Percentiles rank a stretch among this genome's conserved stretches.
phyloP scores from a whole-genome alignment of 768 basidiomycete species.

The Suillus sp. region DNA sequence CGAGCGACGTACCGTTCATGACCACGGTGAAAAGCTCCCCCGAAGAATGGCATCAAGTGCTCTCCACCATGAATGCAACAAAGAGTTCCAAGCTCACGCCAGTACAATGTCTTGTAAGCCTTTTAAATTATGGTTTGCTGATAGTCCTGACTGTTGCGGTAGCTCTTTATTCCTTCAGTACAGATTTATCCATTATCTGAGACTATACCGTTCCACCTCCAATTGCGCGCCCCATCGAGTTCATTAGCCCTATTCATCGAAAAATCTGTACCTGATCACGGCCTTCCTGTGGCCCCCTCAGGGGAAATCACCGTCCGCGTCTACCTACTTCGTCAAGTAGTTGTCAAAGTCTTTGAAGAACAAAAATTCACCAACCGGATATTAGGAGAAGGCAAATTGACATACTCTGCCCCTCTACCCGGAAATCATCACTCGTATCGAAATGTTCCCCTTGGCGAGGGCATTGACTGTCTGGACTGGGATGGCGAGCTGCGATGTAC shows the following conservation, averaged over 20 bases:
- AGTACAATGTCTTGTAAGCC: slow-evolving; percentile 53
- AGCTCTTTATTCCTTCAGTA: slow-evolving; percentile 64
- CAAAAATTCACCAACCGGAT: slow-evolving; percentile 20
- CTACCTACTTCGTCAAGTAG: slow-evolving; percentile 53
- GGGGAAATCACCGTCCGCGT: slow-evolving; percentile 43
- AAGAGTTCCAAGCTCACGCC: slow-evolving; percentile 37
- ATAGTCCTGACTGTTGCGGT: slow-evolving; percentile 6
- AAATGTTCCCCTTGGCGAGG: slow-evolving; percentile 22
- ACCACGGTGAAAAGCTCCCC: slow-evolving; percentile 60
- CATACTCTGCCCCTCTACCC: slow-evolving; percentile 43
- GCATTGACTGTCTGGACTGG: slow-evolving; percentile 57
- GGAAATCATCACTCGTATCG: slow-evolving; percentile 13
- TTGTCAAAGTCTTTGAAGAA: slow-evolving; percentile 33
- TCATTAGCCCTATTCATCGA: slow-evolving; percentile 50
- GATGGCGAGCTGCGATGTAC: slow-evolving; percentile 51
- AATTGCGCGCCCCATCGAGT: slow-evolving; percentile 49
- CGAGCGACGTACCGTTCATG: slow-evolving; percentile 48
- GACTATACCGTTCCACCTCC: slow-evolving; percentile 65
- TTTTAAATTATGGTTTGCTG: neutral
- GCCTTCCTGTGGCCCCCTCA: slow-evolving; percentile 8
- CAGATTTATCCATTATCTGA: slow-evolving; percentile 57
- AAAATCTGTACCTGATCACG: slow-evolving; percentile 16
- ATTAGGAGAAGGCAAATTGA: slow-evolving; percentile 52
- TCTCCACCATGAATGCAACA: slow-evolving; percentile 44
- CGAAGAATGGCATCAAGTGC: slow-evolving; percentile 65